These are phyloP conservation scores for Karstenula rhodostoma DNA, from an alignment of 2,329 filamentous ascomycete genomes.

Conservation along the genomic window DNA sequence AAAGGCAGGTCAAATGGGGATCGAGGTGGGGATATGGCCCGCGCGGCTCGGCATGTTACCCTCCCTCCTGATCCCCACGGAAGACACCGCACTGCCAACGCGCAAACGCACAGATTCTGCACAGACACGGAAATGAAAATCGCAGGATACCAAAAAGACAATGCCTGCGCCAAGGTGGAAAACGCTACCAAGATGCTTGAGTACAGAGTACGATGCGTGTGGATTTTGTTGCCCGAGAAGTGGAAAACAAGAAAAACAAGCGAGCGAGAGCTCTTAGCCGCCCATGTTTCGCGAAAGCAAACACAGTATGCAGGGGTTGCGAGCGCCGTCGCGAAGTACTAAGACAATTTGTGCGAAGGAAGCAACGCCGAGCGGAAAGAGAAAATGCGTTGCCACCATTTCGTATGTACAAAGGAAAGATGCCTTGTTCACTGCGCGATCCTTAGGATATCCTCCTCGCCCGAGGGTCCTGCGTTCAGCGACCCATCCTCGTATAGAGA, in stretches of 20 bases:
- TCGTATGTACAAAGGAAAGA: background rate
- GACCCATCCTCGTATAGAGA: conserved; percentile 37
- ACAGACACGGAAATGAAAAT: background rate
- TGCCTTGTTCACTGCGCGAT: conserved; percentile 18
- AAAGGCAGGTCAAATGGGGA: conserved; percentile 9
- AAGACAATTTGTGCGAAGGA: conserved; percentile 1
- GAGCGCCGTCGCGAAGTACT: background rate
- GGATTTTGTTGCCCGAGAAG: background rate
- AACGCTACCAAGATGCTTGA: background rate
- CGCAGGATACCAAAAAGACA: background rate
- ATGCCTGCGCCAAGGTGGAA: background rate
- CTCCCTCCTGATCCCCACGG: too few species aligned
- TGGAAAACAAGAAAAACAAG: too few species aligned
- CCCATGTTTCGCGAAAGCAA: background rate
- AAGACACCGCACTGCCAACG: background rate
- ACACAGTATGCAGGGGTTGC: background rate
- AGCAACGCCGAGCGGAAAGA: background rate
- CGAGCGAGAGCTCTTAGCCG: background rate
- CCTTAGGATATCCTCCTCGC: conserved; percentile 21
- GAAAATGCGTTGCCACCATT: background rate
- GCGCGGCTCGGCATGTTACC: background rate
- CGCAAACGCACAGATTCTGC: background rate
- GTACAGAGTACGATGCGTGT: conserved; percentile 2
- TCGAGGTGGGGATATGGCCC: background rate
- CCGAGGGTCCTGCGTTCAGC: conserved; percentile 7